Conservation (phyloP, 108 stramenopile species). For the Pseudonitzschia multiseries region DNA sequence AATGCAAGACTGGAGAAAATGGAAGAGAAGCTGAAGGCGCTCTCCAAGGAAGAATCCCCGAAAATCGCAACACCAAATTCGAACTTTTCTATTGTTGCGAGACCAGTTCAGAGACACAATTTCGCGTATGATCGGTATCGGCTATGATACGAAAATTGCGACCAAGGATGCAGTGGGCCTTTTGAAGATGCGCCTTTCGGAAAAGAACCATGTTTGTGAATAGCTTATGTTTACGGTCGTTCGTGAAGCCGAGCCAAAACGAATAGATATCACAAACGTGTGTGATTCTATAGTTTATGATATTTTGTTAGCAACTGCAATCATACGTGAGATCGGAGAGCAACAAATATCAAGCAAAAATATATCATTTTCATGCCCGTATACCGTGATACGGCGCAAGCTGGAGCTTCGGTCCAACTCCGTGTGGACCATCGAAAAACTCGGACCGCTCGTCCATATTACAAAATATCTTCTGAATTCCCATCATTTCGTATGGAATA, state of each 20-base stretch:
- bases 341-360: neutral
- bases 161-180: too few species aligned
- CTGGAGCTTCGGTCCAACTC: neutral
- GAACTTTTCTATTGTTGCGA: neutral
- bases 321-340: neutral
- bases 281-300: neutral
- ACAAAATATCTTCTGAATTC: neutral
- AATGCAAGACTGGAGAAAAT: constrained; percentile 37
- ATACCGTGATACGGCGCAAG: constrained; percentile 1
- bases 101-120: neutral
- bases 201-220: neutral
- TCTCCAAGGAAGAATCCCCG: neutral
- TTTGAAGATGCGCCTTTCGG: neutral
- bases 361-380: neutral
- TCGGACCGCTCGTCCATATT: neutral
- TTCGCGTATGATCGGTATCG: neutral
- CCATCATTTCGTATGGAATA: neutral
- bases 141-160: neutral
- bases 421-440: neutral
- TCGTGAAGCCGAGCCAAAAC: neutral
- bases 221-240: neutral
- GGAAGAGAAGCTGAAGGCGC: constrained; percentile 22
- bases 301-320: neutral
- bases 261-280: neutral
- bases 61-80: neutral